These are phyloP conservation scores for Coemansia sp. DNA, from an alignment of 192 early-diverging fungal species.

Conservation along the genomic window DNA sequence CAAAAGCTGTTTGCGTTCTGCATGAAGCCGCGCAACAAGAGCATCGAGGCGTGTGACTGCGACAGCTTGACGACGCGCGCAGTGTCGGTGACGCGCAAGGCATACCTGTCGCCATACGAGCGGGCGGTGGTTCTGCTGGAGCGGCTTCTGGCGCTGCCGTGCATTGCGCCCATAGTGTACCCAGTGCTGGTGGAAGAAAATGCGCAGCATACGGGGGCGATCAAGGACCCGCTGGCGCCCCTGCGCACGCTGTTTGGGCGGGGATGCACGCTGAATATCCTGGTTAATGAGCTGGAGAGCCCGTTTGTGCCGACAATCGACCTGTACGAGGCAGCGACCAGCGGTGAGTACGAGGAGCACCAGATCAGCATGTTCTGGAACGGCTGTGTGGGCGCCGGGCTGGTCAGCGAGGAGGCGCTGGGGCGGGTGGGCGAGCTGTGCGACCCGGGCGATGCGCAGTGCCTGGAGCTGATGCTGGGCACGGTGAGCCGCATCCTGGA, in stretches of 20 bases:
- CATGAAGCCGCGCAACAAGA: constrained; percentile 15
- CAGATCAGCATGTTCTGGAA: constrained; percentile 39
- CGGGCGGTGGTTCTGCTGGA: constrained; percentile 28
- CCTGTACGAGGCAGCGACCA: constrained; percentile 16
- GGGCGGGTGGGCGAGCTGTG: neutral
- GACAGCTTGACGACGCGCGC: constrained; percentile 25
- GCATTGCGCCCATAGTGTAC: constrained; percentile 30
- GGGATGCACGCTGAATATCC: constrained; percentile 46
- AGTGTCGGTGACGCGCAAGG: constrained; percentile 29
- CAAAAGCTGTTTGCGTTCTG: constrained; percentile 30
- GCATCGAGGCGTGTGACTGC: constrained; percentile 3
- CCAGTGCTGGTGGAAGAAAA: constrained; percentile 41
- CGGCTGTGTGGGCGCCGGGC: constrained; percentile 33
- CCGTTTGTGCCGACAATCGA: constrained; percentile 46
- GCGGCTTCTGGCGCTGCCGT: constrained; percentile 30
- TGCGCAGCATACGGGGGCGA: neutral
- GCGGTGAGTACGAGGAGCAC: constrained; percentile 14
- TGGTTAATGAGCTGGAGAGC: constrained; percentile 44
- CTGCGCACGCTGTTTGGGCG: constrained; percentile 33
- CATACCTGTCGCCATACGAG: constrained; percentile 42
- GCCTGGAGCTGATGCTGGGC: constrained; percentile 19
- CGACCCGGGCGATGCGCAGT: constrained; percentile 3
- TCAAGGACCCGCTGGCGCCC: constrained; percentile 25
- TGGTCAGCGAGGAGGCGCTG: constrained; percentile 1
- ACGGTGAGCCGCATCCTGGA: constrained; percentile 25